Percentiles rank a stretch among this genome's conserved stretches.
phyloP scores from a whole-genome alignment of 768 basidiomycete species.

The Mycena venus region DNA sequence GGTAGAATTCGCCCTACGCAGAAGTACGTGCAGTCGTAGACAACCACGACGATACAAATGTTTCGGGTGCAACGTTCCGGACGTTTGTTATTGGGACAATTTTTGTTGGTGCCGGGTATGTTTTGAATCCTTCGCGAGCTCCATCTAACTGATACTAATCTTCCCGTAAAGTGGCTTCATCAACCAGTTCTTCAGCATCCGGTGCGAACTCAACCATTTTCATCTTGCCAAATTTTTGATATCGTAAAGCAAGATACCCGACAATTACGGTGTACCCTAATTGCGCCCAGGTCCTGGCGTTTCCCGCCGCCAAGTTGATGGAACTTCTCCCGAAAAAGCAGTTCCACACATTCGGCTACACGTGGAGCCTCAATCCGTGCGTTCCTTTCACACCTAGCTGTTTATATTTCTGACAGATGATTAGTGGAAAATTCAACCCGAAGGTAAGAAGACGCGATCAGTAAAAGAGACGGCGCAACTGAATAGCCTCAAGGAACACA shows the following conservation, averaged over 20 bases:
- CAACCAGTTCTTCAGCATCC: slow-evolving; percentile 48
- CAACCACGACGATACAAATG: slow-evolving; percentile 66
- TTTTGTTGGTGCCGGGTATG: slow-evolving; percentile 35
- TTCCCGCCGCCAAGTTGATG: slow-evolving; percentile 58
- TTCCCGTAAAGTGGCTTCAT: slow-evolving; percentile 37
- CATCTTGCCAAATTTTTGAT: background rate
- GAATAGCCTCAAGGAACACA: too few species aligned
- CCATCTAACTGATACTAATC: too few species aligned
- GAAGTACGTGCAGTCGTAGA: slow-evolving; percentile 74
- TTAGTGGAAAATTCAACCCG: slow-evolving; percentile 70
- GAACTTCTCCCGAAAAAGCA: slow-evolving; percentile 36
- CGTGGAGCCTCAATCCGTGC: slow-evolving; percentile 60
- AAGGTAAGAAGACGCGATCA: too few species aligned
- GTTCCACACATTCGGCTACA: slow-evolving; percentile 61
- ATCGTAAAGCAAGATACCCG: slow-evolving; percentile 32
- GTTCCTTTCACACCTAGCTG: background rate
- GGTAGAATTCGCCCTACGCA: slow-evolving; percentile 67
- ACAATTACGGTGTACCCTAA: slow-evolving; percentile 32
- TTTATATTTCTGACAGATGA: background rate
- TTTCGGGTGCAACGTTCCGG: slow-evolving; percentile 67
- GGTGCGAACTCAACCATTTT: slow-evolving; percentile 17
- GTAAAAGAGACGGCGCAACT: too few species aligned
- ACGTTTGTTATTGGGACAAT: slow-evolving; percentile 50
- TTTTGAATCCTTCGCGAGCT: too few species aligned
- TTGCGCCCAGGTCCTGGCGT: slow-evolving; percentile 63